These are phyloP conservation scores for Citrus maxima DNA, from an alignment of 345 rosid genomes.

Conservation along the genomic window DNA sequence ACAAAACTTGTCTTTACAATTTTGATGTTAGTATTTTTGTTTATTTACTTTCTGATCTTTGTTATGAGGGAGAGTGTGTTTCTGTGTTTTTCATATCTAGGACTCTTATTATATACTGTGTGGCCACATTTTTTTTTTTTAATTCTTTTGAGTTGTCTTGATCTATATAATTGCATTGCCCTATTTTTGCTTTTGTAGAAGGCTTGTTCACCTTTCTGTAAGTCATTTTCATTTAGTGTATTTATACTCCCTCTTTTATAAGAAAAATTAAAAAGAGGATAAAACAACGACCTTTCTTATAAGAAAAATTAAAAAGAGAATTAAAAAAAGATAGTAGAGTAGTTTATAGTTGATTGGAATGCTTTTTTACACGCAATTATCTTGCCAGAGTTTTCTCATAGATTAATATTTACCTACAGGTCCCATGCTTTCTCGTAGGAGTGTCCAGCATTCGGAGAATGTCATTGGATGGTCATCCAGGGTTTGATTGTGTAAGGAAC, in stretches of 20 bases:
- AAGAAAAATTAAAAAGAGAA: not conserved
- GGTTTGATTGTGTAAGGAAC: constrained; percentile 74
- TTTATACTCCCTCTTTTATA: not conserved
- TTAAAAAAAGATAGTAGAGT: not conserved
- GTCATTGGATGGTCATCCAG: constrained; percentile 80
- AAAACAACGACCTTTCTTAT: not conserved
- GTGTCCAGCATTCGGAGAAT: constrained; percentile 75
- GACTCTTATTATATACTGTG: not conserved
- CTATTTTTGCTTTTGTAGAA: not conserved
- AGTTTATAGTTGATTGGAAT: not conserved
- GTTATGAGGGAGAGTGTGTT: not conserved
- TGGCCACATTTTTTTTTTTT: not conserved
- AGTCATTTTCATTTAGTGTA: not conserved
- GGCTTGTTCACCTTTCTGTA: not conserved
- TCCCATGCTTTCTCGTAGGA: constrained; percentile 81
- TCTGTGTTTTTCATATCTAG: not conserved
- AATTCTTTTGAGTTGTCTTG: not conserved
- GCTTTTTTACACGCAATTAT: not conserved
- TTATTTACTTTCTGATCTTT: not conserved
- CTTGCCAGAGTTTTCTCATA: constrained; percentile 14
- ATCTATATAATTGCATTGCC: not conserved
- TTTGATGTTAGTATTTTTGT: not conserved
- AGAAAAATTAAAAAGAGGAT: not conserved
- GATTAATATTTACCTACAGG: constrained; percentile 34
- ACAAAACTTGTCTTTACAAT: not conserved